phyloP scores from a whole-genome alignment of 768 basidiomycete genomes.

The Phlebiopsis flavidoalba region DNA sequence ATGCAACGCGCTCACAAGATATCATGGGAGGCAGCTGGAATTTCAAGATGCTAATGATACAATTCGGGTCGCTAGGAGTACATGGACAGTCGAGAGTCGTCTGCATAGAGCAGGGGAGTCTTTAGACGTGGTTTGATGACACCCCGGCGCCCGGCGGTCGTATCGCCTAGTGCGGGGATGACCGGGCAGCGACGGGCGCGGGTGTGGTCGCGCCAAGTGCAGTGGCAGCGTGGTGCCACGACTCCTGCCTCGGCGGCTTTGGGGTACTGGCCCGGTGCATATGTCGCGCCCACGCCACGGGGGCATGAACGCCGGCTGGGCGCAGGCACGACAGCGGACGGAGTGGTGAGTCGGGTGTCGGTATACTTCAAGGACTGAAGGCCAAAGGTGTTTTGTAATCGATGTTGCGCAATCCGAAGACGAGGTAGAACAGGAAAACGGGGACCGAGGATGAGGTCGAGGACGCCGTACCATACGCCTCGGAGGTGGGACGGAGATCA shows the following conservation, averaged over 20 bases:
- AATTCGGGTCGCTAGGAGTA: too few species aligned
- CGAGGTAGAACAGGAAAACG: constrained; percentile 28
- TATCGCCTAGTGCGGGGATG: too few species aligned
- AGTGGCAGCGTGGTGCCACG: background rate
- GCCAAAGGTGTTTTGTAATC: constrained; percentile 22
- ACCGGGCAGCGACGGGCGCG: too few species aligned
- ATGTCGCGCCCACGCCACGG: background rate
- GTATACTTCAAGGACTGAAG: constrained; percentile 20
- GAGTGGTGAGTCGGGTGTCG: background rate
- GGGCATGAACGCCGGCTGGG: background rate
- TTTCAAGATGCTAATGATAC: too few species aligned
- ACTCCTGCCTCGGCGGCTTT: constrained; percentile 7
- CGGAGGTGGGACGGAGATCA: constrained; percentile 38
- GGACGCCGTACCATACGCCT: constrained; percentile 51
- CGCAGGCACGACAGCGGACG: background rate
- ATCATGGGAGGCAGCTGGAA: too few species aligned
- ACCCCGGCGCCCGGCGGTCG: too few species aligned
- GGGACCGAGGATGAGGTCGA: constrained; percentile 34
- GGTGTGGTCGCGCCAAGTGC: too few species aligned
- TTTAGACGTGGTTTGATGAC: too few species aligned
- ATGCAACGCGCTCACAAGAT: too few species aligned
- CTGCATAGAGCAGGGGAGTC: too few species aligned
- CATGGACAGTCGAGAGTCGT: too few species aligned
- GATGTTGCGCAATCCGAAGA: constrained; percentile 17
- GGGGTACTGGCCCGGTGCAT: too few species aligned